Conservation (phyloP, 2,329 filamentous ascomycete species). For the Orbilia javanica region DNA sequence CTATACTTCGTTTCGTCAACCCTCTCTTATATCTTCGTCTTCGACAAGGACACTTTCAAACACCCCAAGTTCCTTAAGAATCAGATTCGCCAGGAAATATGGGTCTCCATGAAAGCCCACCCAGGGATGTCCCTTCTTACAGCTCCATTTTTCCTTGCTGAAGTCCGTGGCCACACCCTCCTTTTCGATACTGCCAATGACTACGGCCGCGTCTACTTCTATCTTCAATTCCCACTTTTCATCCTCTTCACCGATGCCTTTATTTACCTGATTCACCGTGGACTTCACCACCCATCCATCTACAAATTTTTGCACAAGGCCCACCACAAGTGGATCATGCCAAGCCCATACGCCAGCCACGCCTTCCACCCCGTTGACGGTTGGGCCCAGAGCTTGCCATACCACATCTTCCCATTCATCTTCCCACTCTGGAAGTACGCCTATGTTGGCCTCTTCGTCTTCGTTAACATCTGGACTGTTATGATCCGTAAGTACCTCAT, state of each 20-base stretch:
- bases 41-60: conserved; percentile 87
- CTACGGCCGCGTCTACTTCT: conserved; percentile 82
- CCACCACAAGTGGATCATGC: conserved; percentile 99
- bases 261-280: conserved; percentile 93
- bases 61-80: conserved; percentile 97
- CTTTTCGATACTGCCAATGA: conserved; percentile 85
- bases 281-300: conserved; percentile 80
- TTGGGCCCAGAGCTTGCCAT: conserved; percentile 87
- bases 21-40: conserved; percentile 87
- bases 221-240: conserved; percentile 87
- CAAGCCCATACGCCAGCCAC: conserved; percentile 89
- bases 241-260: conserved; percentile 87
- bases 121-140: conserved; percentile 87
- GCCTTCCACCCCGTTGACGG: conserved; percentile 96
- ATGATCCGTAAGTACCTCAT: conserved; percentile 73
- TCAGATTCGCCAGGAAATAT: conserved; percentile 87
- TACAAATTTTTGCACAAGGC: conserved; percentile 96
- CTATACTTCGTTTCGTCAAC: conserved; percentile 87
- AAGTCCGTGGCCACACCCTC: conserved; percentile 86
- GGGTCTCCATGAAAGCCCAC: conserved; percentile 80
- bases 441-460: conserved; percentile 86
- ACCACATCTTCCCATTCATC: conserved; percentile 92
- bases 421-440: conserved; percentile 93
- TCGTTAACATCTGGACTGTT: conserved; percentile 97
- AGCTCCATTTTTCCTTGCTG: conserved; percentile 81